Base-by-base conservation (phyloP, 2,329 filamentous ascomycete species). In the Dactylellina drechsleri region DNA sequence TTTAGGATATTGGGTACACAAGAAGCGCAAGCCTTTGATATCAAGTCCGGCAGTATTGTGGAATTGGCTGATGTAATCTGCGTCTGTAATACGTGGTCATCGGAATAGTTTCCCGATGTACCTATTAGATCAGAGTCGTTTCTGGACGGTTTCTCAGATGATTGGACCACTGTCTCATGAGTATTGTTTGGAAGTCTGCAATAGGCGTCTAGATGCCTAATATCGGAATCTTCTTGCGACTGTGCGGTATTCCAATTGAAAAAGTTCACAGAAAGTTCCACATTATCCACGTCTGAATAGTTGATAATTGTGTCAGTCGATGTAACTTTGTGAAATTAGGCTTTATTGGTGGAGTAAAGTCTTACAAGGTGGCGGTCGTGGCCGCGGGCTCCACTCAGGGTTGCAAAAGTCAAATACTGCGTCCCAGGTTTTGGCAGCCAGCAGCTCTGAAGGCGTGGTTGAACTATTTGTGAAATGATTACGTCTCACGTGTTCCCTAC, bases 401-500 rank as follows among this genome's bases (percentile, higher is more conserved):
- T 59, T 41, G 7, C 67, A 72, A 49, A 72, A 64, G 20, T 59
- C 52, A 12, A 72, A 72, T 10, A 65, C 20, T 31, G 16, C 31
- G 16, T 65, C 43, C 67, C 67, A 72, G 15, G n/a, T 45, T 45
- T 52, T 60, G 2, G 58, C 59, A 28, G 8, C 18, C n/a, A 50
- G 28, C 2, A 72, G 13, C 6, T 26, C 60, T 12, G 18, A 28
- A 16, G 53, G 59, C 4, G 31, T 58, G 6, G 31, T 36, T 36
- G 31, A 36, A 1, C 4, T 54, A n/a, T 59, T 26, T 12, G 40
- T 36, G 23, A 45, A 65, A 26, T 72, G 67, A 12, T 65, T 72
- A 10, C 67, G 41, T n/a, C 41, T 65, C 43, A 64, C 40, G 20
- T 72, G 67, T 23, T 72, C 67, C 15, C 59, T 72, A 31, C 40